These are phyloP conservation scores for Solanum bulbocastanum DNA, from an alignment of 257 asterid species.

Conservation along the genomic window DNA sequence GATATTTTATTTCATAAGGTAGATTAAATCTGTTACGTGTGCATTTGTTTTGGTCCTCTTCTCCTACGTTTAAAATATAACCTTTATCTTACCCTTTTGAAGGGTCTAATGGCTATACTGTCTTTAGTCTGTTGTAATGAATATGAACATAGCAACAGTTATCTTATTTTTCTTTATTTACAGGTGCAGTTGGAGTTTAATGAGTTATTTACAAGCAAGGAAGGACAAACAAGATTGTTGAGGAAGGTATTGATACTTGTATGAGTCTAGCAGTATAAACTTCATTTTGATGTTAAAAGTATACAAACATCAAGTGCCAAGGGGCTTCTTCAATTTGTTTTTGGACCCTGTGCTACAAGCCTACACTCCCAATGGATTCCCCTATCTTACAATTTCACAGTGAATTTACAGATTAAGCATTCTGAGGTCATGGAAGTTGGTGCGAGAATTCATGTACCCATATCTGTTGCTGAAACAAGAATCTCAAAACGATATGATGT, in stretches of 20 bases:
- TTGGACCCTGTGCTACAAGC: neutral
- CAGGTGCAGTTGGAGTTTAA: constrained; percentile 60
- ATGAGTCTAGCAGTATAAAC: neutral
- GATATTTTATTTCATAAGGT: neutral
- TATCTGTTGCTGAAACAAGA: constrained; percentile 63
- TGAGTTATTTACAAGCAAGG: constrained; percentile 6
- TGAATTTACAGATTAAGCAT: constrained; percentile 49
- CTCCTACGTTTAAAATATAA: neutral
- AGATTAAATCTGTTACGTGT: neutral
- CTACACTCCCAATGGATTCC: neutral
- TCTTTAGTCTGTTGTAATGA: neutral
- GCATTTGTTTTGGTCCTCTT: neutral
- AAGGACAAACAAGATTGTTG: constrained; percentile 22
- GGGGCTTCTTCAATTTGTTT: neutral
- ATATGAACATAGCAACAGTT: neutral
- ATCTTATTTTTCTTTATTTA: neutral
- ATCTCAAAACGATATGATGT: constrained; percentile 76
- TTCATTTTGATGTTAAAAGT: neutral
- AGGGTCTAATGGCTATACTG: neutral
- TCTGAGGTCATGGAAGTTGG: constrained; percentile 64
- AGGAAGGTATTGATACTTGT: constrained; percentile 43
- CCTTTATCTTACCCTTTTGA: neutral
- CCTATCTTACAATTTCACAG: neutral
- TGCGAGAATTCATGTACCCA: constrained; percentile 53
- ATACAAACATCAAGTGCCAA: neutral